Base-by-base conservation (phyloP, 108 stramenopile species). In the Aurantiochytrium sp. region DNA sequence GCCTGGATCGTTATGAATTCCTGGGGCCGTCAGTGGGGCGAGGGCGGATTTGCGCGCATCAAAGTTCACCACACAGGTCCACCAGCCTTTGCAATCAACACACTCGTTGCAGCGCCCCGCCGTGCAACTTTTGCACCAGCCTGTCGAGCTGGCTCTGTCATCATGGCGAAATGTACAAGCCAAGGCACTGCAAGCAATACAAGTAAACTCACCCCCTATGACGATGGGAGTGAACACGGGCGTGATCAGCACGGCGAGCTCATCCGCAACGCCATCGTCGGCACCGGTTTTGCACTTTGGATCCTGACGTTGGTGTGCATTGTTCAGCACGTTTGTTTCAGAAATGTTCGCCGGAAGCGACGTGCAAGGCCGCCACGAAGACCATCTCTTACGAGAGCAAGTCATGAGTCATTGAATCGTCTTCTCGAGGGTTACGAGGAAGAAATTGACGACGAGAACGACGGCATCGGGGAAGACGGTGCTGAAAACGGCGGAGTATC, bases 1-100 rank as follows among this genome's bases (percentile, higher is more conserved):
- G 76, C 76, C 25, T 83, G 76, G 76, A 83, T 83, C 51, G 28
- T 83, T 3, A 83, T 45, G 28, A 83, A 83, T 28, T 83, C 76
- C 12, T 83, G 76, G 76, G 45, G 49, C 16, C 45, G 51, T 6
- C 18, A 55, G n/a, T 83, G 76, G 76, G 76, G 76, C 3, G 76
- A 83, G 76, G 76, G 23, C 51, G 76, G 76, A 6, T 83, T 53
- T 53, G 76, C 12, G 6, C 76, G 76, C n/a, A 83, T 83, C n/a
- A 47, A 53, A 23, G 4, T 83, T 12, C 45, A 83, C 51, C 23
- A 12, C 51, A 35, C 44, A 12, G 19, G 23, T 53, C 76, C 14
- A 6, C 3, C 23, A 12, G 76, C 76, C 19, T 83, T 83, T 35
- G 45, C 43, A 6, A 83, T 83, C 51, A 12, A 35, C 4, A 47